phyloP scores from a whole-genome alignment of 2,329 filamentous ascomycete genomes.

The Botryotinia narcissicola region DNA sequence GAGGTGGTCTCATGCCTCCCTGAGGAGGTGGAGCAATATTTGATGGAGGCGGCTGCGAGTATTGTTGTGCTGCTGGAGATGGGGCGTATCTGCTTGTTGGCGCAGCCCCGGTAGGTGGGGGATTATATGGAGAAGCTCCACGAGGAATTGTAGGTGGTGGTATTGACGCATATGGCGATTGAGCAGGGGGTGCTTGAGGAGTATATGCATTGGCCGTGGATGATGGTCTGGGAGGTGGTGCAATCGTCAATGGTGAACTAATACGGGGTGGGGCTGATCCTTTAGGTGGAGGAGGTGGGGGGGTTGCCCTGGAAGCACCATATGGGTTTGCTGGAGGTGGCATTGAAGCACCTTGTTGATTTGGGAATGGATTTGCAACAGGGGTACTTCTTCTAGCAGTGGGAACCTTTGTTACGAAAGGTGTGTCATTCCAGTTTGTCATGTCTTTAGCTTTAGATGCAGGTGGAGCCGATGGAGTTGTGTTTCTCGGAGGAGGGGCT shows the following conservation, averaged over 20 bases:
- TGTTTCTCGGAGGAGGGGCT: conserved; percentile 64
- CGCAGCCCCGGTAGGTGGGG: conserved; percentile 68
- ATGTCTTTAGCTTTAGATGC: conserved; percentile 69
- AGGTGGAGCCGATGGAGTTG: conserved; percentile 65
- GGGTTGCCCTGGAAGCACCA: conserved; percentile 56
- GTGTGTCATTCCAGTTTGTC: conserved; percentile 92
- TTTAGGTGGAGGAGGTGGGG: conserved; percentile 82
- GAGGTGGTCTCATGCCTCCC: conserved; percentile 44
- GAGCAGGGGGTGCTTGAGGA: conserved; percentile 51
- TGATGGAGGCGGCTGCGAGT: conserved; percentile 46
- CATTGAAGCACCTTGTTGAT: conserved; percentile 54
- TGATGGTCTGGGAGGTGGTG: conserved; percentile 50
- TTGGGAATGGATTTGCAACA: conserved; percentile 61
- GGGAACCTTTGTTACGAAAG: conserved; percentile 75
- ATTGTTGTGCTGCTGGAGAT: conserved; percentile 55
- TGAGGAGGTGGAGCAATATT: conserved; percentile 44
- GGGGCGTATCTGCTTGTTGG: conserved; percentile 75
- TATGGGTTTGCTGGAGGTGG: conserved; percentile 61
- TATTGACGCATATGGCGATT: conserved; percentile 38
- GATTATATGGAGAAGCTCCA: conserved; percentile 82
- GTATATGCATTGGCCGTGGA: conserved; percentile 64
- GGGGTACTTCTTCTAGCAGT: conserved; percentile 68
- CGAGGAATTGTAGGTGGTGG: conserved; percentile 62
- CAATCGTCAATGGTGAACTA: conserved; percentile 63
- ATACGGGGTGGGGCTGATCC: conserved; percentile 67